A percentile compares a stretch with the other conserved stretches of the same genome.
These are phyloP conservation scores for Lepiota venenata DNA, from an alignment of 768 basidiomycete species.

Conservation along the genomic window DNA sequence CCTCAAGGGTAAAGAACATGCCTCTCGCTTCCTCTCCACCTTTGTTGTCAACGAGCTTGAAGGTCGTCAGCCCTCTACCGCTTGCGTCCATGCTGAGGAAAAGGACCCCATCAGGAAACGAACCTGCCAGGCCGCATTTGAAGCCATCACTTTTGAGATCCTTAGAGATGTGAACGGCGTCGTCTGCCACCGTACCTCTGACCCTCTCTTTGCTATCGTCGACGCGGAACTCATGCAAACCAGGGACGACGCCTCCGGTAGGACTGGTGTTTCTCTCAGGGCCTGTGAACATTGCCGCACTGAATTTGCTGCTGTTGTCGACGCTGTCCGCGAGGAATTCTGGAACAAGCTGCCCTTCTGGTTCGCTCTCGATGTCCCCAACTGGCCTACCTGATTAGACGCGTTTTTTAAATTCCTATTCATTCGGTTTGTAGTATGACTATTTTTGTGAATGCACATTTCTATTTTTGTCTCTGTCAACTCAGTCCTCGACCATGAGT, in stretches of 20 bases:
- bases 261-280: slow-evolving; percentile 41
- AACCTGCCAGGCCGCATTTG: slow-evolving; percentile 68
- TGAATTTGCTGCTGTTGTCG: slow-evolving; percentile 60
- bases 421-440: neutral
- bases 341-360: slow-evolving; percentile 63
- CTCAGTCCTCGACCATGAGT: too few species aligned
- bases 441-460: too few species aligned
- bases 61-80: slow-evolving; percentile 48
- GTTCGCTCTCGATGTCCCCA: slow-evolving; percentile 52
- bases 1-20: slow-evolving; percentile 68
- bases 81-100: slow-evolving; percentile 50
- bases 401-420: neutral
- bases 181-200: slow-evolving; percentile 59
- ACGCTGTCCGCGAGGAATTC: slow-evolving; percentile 56
- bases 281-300: slow-evolving; percentile 64
- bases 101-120: slow-evolving; percentile 41
- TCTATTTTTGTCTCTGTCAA: too few species aligned
- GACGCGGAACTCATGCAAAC: slow-evolving; percentile 67
- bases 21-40: slow-evolving; percentile 70
- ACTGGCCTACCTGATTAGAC: slow-evolving; percentile 20
- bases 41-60: slow-evolving; percentile 76
- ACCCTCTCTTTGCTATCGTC: slow-evolving; percentile 68
- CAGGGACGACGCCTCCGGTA: slow-evolving; percentile 42
- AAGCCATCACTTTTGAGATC: slow-evolving; percentile 71
- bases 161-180: slow-evolving; percentile 72